These are phyloP conservation scores for Acidomyces sp. DNA, from an alignment of 495 filamentous ascomycete genomes.

Conservation along the genomic window DNA sequence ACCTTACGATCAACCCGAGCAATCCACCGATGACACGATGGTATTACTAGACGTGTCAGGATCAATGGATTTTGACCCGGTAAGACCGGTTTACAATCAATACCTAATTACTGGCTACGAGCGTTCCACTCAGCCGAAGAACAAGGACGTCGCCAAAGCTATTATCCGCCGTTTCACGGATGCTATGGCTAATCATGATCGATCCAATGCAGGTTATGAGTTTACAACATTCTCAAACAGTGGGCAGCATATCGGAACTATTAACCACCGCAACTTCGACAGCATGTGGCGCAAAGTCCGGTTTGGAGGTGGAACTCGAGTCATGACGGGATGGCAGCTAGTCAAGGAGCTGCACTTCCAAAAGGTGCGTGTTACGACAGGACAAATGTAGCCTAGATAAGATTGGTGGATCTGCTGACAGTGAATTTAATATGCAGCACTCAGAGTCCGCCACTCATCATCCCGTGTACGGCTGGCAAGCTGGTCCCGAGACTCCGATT, in stretches of 20 bases:
- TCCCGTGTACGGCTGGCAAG: conserved; percentile 38
- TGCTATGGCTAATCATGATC: conserved; percentile 35
- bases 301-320: conserved; percentile 31
- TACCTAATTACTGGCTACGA: conserved; percentile 32
- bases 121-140: conserved; percentile 33
- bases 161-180: conserved; percentile 34
- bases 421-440: no score
- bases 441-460: conserved; percentile 35
- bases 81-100: conserved; percentile 32
- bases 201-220: conserved; percentile 30
- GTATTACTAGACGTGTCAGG: conserved; percentile 36
- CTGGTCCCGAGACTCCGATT: conserved; percentile 34
- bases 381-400: no score
- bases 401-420: no score
- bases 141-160: conserved; percentile 33
- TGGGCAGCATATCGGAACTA: conserved; percentile 28
- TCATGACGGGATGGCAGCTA: conserved; percentile 40
- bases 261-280: conserved; percentile 32
- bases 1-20: conserved; percentile 27
- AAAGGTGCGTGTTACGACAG: no score
- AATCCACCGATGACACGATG: conserved; percentile 34
- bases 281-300: conserved; percentile 28
- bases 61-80: conserved; percentile 35
- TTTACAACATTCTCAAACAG: conserved; percentile 32
- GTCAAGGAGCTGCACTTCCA: conserved; percentile 30